These are phyloP conservation scores for Phanerodontia chrysosporium DNA, from an alignment of 768 basidiomycete genomes.

Conservation along the genomic window DNA sequence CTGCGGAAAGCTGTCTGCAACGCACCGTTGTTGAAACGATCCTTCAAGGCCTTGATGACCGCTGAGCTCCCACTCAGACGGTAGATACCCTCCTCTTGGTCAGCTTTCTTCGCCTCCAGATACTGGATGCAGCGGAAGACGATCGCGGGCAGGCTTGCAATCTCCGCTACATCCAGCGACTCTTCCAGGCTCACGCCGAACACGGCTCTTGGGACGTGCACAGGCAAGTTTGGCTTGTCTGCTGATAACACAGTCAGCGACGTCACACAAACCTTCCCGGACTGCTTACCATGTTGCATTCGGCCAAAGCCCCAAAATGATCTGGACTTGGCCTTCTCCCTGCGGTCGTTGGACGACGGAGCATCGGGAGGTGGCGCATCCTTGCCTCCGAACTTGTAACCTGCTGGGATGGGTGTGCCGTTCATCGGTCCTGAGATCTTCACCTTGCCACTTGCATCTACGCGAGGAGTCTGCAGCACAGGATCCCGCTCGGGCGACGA, in stretches of 20 bases:
- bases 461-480: conserved; percentile 42
- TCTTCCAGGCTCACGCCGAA: conserved; percentile 89
- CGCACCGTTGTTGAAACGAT: conserved; percentile 87
- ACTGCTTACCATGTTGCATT: conserved; percentile 38
- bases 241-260: conserved; percentile 5
- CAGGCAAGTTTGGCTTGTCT: conserved; percentile 34
- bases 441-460: conserved; percentile 56
- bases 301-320: conserved; percentile 89
- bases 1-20: conserved; percentile 3
- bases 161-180: conserved; percentile 82
- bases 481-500: conserved; percentile 46
- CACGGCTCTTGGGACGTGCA: conserved; percentile 62
- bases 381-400: conserved; percentile 87
- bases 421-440: conserved; percentile 90
- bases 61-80: conserved; percentile 92
- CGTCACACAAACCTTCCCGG: not conserved
- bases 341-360: conserved; percentile 51
- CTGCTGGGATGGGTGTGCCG: conserved; percentile 79
- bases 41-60: conserved; percentile 90
- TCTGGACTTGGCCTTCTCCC: conserved; percentile 89
- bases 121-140: conserved; percentile 96
- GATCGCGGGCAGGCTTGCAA: conserved; percentile 89
- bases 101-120: conserved; percentile 88
- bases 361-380: conserved; percentile 41
- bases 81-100: conserved; percentile 97